Evolutionary conservation across 805 yeast species (phyloP), one percentile per base, ranked within the genome.

Genomic region (Lipomyces lipofer): DNA sequence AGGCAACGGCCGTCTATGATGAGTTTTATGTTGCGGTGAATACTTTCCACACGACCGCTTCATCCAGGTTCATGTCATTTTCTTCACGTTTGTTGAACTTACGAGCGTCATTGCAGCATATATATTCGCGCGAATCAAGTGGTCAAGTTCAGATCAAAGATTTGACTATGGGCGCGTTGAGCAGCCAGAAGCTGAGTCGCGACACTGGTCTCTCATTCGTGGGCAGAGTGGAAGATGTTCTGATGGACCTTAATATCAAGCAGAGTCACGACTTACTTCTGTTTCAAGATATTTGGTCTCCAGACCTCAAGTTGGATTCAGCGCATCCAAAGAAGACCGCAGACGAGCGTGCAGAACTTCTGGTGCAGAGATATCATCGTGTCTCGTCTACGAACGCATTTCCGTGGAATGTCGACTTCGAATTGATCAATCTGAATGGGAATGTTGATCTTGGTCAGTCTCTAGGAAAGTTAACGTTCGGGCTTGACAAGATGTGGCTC

Each of bases 111-210:
- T 72, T 94, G 32, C 96, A 89, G 64, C 99, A 94, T 69, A 83
- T 88, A 13, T 94, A 88, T 66, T 92, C 98, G 0, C 80, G 96
- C 58, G 96, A 89, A 59, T 78, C 86, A 0, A 89, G 96, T 74
- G 95, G 95, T 0, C 83, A 86, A 2, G 68, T 88, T 27, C 62
- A 67, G 1, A 58, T 81, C 7, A 75, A 80, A 15, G 73, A 76
- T 40, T 66, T 84, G 9, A 65, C 82, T 10, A 44, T 29, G 1
- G 63, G 67, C 0, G 51, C 53, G 17, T 21, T 55, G 19, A 25
- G 52, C 7, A 39, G 42, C 25, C 33, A 42, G 35, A 47, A 43
- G 15, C n/a, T 45, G 6, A 44, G 43, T 22, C 42, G 51, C 10
- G 35, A 32, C 2, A 28, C 50, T 7, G 58, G 56, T 13, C 12